Evolutionary conservation across 1,139 yeast genomes (phyloP).

Genomic region (Lodderomyces oxycetoniae): DNA sequence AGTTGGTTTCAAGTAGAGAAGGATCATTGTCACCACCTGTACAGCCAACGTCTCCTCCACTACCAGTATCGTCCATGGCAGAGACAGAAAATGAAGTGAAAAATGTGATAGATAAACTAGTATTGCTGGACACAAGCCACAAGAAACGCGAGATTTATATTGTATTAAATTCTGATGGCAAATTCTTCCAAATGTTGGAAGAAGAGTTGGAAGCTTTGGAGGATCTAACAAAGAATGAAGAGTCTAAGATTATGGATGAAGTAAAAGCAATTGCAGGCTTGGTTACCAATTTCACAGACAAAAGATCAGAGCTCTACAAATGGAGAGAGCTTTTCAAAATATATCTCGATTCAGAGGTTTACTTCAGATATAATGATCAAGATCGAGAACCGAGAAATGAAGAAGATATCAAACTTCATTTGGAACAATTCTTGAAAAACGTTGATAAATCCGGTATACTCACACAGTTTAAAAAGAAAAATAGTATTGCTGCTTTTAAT

Average conservation of each 20-base stretch:
- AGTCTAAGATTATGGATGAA: conserved; percentile 37
- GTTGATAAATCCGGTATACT: conserved; percentile 40
- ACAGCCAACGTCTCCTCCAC: conserved; percentile 3
- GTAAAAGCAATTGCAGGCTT: conserved; percentile 40
- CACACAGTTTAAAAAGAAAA: conserved; percentile 44
- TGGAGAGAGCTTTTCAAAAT: conserved; percentile 68
- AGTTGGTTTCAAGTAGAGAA: conserved; percentile 14
- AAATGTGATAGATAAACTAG: conserved; percentile 7
- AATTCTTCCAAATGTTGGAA: conserved; percentile 56
- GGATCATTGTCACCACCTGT: conserved; percentile 13
- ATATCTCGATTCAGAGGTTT: conserved; percentile 64
- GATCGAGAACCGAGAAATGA: conserved; percentile 38
- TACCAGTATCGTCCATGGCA: background rate
- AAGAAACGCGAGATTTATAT: conserved; percentile 29
- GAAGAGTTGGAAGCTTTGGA: conserved; percentile 52
- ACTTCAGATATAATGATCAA: conserved; percentile 51
- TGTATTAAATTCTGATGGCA: conserved; percentile 39
- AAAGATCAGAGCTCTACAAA: conserved; percentile 54
- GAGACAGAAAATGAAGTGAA: conserved; percentile 4
- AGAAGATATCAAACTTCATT: conserved; percentile 36
- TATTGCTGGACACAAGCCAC: conserved; percentile 6
- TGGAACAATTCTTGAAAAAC: conserved; percentile 39
- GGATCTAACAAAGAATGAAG: conserved; percentile 41
- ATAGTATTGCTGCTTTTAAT: conserved; percentile 43
- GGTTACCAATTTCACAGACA: conserved; percentile 15